These are phyloP conservation scores for Teratosphaeria zuluensis DNA, from an alignment of 2,329 filamentous ascomycete genomes.

Conservation along the genomic window DNA sequence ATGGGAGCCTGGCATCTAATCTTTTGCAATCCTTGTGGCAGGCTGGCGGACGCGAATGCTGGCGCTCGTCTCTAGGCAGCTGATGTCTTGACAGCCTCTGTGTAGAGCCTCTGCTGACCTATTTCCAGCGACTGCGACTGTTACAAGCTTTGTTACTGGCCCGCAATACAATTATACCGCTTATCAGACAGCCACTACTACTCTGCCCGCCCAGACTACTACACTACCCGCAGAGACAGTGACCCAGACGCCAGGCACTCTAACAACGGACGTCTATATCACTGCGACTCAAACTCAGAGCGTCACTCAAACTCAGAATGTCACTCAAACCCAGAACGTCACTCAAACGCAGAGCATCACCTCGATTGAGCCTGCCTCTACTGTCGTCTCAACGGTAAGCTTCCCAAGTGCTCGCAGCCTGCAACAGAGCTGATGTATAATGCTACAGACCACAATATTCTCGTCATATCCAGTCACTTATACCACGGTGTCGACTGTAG, in stretches of 20 bases:
- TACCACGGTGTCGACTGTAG: neutral
- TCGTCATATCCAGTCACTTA: neutral
- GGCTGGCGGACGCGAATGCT: no score
- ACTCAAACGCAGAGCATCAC: no score
- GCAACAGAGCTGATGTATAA: neutral
- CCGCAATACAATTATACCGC: neutral
- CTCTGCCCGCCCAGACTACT: neutral
- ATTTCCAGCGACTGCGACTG: neutral
- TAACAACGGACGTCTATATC: neutral
- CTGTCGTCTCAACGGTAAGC: neutral
- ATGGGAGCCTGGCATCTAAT: no score
- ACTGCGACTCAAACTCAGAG: neutral
- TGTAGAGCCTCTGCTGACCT: neutral
- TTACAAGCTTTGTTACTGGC: neutral
- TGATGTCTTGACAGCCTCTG: no score
- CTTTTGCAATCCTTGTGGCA: no score
- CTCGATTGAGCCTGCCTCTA: neutral
- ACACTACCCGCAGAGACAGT: neutral
- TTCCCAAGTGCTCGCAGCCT: neutral
- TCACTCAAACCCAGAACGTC: neutral
- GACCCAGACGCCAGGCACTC: neutral
- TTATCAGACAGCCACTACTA: no score
- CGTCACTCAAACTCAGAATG: neutral
- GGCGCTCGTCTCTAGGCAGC: no score
- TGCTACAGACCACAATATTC: neutral